Evolutionary conservation across 192 early-diverging fungal species (phyloP).

Genomic region (Backusella circina): DNA sequence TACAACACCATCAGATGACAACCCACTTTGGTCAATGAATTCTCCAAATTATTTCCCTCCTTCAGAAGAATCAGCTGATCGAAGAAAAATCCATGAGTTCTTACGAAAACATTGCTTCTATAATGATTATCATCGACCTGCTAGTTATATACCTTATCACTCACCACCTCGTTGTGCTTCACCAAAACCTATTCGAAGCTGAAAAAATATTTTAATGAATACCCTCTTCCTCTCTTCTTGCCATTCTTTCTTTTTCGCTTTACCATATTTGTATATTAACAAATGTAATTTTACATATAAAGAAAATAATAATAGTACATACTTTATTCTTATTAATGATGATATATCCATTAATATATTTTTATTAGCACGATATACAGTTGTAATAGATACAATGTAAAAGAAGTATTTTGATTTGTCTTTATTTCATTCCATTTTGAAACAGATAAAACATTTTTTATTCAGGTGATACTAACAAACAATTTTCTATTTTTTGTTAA

Average conservation of each 20-base stretch:
- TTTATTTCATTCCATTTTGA: slow-evolving; percentile 1
- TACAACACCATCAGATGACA: neutral
- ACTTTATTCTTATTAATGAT: too few relatives aligned
- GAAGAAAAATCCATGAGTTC: neutral
- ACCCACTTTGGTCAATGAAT: neutral
- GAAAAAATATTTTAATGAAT: neutral
- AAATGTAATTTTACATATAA: neutral
- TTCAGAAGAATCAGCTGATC: neutral
- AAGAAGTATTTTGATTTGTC: neutral
- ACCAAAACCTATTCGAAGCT: neutral
- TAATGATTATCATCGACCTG: slow-evolving; percentile 1
- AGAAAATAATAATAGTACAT: neutral
- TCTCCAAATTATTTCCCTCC: neutral
- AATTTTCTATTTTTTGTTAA: neutral
- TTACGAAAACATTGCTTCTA: neutral
- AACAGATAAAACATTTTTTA: neutral
- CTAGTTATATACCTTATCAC: neutral
- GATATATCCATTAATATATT: too few relatives aligned
- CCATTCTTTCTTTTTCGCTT: neutral
- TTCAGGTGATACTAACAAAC: neutral
- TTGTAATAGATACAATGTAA: neutral
- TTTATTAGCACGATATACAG: neutral
- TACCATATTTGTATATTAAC: neutral
- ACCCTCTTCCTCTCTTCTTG: neutral
- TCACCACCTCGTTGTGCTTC: neutral